These are phyloP conservation scores for Alternaria sp. DNA, from an alignment of 2,329 filamentous ascomycete genomes.

Conservation along the genomic window DNA sequence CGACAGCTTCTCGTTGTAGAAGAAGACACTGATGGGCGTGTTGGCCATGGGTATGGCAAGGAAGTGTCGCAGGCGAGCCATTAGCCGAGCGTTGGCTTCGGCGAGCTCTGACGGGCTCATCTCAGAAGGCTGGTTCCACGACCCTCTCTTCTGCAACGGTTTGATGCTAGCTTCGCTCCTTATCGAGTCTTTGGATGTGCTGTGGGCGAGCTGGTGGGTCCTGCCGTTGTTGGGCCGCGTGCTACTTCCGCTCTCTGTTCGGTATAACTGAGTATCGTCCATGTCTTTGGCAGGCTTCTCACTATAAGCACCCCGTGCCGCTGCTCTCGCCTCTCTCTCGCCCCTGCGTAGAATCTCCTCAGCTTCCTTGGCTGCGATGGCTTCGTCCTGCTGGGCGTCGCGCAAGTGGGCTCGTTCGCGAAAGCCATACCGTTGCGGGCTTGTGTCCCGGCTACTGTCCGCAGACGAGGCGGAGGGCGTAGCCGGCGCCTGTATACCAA, in stretches of 20 bases:
- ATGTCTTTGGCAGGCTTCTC: conserved; percentile 65
- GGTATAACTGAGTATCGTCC: conserved; percentile 52
- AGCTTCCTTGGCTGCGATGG: conserved; percentile 77
- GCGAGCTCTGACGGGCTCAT: conserved; percentile 79
- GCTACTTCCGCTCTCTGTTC: conserved; percentile 45
- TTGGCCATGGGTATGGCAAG: conserved; percentile 82
- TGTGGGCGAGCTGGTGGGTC: conserved; percentile 36
- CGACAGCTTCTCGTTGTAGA: conserved; percentile 86
- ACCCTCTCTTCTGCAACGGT: conserved; percentile 58
- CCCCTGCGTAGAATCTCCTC: conserved; percentile 78
- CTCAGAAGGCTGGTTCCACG: conserved; percentile 63
- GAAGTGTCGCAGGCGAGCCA: conserved; percentile 88
- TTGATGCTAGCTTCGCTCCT: conserved; percentile 42
- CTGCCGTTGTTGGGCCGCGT: conserved; percentile 32
- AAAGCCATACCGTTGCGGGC: conserved; percentile 50
- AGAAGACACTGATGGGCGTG: conserved; percentile 87
- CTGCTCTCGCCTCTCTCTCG: conserved; percentile 73
- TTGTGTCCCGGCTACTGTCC: conserved; percentile 58
- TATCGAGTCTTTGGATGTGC: conserved; percentile 40
- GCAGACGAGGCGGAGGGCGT: conserved; percentile 39
- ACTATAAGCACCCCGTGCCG: conserved; percentile 76
- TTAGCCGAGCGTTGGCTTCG: conserved; percentile 83
- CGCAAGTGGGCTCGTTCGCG: conserved; percentile 56
- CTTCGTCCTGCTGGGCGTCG: conserved; percentile 65
- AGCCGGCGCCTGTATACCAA: conserved; percentile 78